These are phyloP conservation scores for Penicillium cinerascens DNA, from an alignment of 495 filamentous ascomycete species.

Conservation along the genomic window DNA sequence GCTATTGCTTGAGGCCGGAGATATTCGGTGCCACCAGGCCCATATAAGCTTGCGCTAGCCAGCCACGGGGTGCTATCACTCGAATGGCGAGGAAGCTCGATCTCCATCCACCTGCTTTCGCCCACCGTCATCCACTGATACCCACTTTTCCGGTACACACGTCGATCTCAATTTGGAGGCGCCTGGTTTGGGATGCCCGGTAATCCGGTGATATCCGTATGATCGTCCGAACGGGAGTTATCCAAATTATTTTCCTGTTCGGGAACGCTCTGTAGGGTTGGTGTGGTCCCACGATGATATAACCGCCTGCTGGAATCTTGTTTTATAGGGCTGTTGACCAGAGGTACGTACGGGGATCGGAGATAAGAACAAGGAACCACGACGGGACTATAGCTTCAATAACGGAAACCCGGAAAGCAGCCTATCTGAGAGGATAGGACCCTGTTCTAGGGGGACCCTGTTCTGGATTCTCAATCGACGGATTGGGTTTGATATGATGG, in stretches of 20 bases:
- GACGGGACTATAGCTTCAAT: background rate
- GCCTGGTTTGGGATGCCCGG: background rate
- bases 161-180: constrained; percentile 22
- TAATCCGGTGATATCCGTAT: constrained; percentile 6
- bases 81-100: background rate
- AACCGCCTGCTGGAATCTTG: background rate
- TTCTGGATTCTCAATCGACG: background rate
- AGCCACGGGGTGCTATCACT: constrained; percentile 7
- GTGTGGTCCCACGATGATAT: background rate
- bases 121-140: background rate
- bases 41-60: constrained; percentile 16
- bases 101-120: background rate
- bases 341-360: background rate
- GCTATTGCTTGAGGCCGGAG: constrained; percentile 5
- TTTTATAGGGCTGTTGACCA: background rate
- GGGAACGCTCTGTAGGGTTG: background rate
- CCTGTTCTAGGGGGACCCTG: too few relatives aligned
- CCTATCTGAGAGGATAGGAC: background rate
- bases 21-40: constrained; percentile 6
- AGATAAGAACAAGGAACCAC: background rate
- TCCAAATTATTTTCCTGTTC: constrained; percentile 5
- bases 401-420: background rate
- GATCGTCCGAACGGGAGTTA: background rate
- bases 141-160: constrained; percentile 1
- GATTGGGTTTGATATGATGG: constrained; percentile 5